These are phyloP conservation scores for Apiospora kogelbergensis DNA, from an alignment of 2,329 filamentous ascomycete genomes.

Conservation along the genomic window DNA sequence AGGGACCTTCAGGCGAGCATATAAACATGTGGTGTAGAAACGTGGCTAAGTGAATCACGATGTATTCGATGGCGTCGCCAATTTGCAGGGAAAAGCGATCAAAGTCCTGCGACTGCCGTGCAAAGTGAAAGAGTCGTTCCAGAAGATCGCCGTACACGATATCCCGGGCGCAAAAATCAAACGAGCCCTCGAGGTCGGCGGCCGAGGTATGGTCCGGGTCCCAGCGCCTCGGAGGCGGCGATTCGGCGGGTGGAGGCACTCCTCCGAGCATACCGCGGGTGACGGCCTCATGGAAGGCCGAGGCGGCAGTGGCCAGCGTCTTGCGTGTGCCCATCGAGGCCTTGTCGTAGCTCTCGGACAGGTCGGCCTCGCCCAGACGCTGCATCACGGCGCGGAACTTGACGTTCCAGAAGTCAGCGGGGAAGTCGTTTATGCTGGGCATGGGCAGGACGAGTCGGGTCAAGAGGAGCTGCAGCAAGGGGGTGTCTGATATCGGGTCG, in stretches of 20 bases:
- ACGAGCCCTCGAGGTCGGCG: slow-evolving; percentile 61
- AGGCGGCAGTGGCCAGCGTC: slow-evolving; percentile 70
- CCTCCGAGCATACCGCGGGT: slow-evolving; percentile 67
- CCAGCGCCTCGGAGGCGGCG: slow-evolving; percentile 43
- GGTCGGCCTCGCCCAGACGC: slow-evolving; percentile 64
- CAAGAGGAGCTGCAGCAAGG: slow-evolving; percentile 68
- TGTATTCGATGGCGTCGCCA: slow-evolving; percentile 62
- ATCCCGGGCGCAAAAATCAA: slow-evolving; percentile 65
- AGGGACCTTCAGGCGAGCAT: slow-evolving; percentile 72
- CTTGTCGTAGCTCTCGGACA: slow-evolving; percentile 83
- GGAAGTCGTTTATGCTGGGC: slow-evolving; percentile 65
- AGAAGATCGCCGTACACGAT: slow-evolving; percentile 68
- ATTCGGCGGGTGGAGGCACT: slow-evolving; percentile 34
- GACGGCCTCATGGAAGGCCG: slow-evolving; percentile 68
- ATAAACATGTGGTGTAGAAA: slow-evolving; percentile 74
- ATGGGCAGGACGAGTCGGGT: slow-evolving; percentile 63
- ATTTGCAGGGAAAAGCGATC: slow-evolving; percentile 63
- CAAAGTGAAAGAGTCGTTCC: slow-evolving; percentile 63
- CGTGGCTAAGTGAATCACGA: slow-evolving; percentile 61
- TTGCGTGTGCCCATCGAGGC: slow-evolving; percentile 72
- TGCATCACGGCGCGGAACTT: slow-evolving; percentile 59
- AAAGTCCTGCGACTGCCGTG: slow-evolving; percentile 60
- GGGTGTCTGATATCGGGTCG: slow-evolving; percentile 48
- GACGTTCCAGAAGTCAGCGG: slow-evolving; percentile 64
- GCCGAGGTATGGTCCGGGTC: slow-evolving; percentile 58